A percentile compares a stretch with the other conserved stretches of the same genome.
phyloP scores from a whole-genome alignment of 108 stramenopile genomes.

The Nitzschia putrida region DNA sequence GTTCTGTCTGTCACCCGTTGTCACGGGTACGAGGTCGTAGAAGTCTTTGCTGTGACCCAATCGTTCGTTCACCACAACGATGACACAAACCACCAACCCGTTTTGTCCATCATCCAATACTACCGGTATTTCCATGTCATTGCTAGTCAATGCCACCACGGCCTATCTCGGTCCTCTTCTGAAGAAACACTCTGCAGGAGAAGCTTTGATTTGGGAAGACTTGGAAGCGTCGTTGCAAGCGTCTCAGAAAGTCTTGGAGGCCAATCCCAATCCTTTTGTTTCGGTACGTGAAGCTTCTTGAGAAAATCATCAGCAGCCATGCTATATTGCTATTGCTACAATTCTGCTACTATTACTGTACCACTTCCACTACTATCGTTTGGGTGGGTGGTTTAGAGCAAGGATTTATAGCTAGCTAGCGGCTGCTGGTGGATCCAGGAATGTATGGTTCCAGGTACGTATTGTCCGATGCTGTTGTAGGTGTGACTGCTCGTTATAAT shows the following conservation, averaged over 20 bases:
- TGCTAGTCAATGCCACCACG: slow-evolving; percentile 17
- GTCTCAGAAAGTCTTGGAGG: slow-evolving; percentile 16
- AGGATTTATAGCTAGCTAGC: too few relatives aligned
- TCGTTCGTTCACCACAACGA: not conserved
- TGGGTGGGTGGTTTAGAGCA: too few relatives aligned
- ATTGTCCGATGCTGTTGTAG: too few relatives aligned
- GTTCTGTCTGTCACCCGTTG: not conserved
- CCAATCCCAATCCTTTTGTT: slow-evolving; percentile 31
- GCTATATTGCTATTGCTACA: too few relatives aligned
- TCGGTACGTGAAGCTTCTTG: slow-evolving; percentile 32
- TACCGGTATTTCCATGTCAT: slow-evolving; percentile 21
- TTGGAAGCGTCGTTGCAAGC: slow-evolving; percentile 30
- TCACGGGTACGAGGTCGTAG: not conserved
- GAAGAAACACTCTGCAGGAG: slow-evolving; percentile 38
- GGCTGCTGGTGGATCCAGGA: too few relatives aligned
- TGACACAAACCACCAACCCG: not conserved
- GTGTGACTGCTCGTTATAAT: too few relatives aligned
- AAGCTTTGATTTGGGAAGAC: slow-evolving; percentile 34
- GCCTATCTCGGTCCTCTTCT: slow-evolving; percentile 38
- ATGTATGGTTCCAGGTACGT: too few relatives aligned
- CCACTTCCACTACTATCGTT: too few relatives aligned
- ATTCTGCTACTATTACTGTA: too few relatives aligned
- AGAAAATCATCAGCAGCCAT: too few relatives aligned
- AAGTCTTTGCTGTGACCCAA: not conserved
- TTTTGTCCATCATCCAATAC: not conserved